phyloP scores from a whole-genome alignment of 495 filamentous ascomycete genomes.

The Talaromyces proteolyticus region DNA sequence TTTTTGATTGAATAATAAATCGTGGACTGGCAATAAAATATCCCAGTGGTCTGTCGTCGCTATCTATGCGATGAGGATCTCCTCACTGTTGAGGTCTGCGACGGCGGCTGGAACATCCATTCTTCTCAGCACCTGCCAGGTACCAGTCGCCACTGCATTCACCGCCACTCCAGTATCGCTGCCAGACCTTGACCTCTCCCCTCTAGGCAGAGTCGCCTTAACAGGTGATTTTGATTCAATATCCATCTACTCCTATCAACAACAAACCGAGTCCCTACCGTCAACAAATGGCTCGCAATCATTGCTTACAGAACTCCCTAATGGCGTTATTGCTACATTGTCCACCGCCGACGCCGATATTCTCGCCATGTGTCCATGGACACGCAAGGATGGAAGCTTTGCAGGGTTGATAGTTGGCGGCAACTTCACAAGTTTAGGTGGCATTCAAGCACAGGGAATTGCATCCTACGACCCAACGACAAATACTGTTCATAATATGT shows the following conservation, averaged over 20 bases:
- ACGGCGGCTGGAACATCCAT: constrained; percentile 40
- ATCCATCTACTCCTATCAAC: constrained; percentile 79
- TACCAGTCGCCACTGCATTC: constrained; percentile 50
- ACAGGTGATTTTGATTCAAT: constrained; percentile 88
- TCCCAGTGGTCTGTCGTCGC: constrained; percentile 32
- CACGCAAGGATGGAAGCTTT: constrained; percentile 57
- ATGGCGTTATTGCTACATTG: constrained; percentile 73
- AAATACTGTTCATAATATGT: constrained; percentile 59
- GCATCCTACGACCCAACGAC: constrained; percentile 73
- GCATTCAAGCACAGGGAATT: constrained; percentile 66
- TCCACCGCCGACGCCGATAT: constrained; percentile 76
- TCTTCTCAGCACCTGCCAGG: constrained; percentile 28
- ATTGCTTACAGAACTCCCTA: constrained; percentile 76
- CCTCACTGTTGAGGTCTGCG: constrained; percentile 53
- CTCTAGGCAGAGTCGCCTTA: constrained; percentile 78
- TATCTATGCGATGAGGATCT: constrained; percentile 44
- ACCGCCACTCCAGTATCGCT: constrained; percentile 65
- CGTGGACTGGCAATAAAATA: constrained; percentile 5
- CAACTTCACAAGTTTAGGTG: constrained; percentile 91
- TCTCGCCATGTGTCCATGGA: constrained; percentile 78
- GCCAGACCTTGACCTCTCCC: constrained; percentile 74
- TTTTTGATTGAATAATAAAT: constrained; percentile 6
- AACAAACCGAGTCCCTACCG: constrained; percentile 64
- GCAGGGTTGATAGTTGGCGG: constrained; percentile 80
- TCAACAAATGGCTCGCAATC: constrained; percentile 72